A percentile compares a stretch with the other conserved stretches of the same genome.
Evolutionary conservation across 177 flowering plant genomes (phyloP).

Genomic region (Tripterygium wilfordii): DNA sequence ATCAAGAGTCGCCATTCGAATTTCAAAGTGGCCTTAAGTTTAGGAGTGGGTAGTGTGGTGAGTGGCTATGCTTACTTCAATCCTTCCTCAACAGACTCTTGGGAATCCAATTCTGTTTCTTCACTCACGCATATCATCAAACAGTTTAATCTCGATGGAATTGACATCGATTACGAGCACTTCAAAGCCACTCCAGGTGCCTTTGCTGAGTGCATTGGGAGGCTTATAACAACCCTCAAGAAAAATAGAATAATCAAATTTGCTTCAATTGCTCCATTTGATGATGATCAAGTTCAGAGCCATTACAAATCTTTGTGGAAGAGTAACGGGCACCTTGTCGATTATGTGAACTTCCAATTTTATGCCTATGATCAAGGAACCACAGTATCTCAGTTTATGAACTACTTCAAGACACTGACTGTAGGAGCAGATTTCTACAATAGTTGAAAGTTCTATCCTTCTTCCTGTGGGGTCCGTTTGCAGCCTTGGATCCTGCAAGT

Average conservation of each 20-base stretch:
- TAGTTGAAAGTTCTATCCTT: too few species aligned
- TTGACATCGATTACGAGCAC: slow-evolving; percentile 52
- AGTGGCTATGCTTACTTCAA: slow-evolving; percentile 28
- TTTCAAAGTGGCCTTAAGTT: slow-evolving; percentile 56
- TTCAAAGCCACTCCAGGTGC: slow-evolving; percentile 28
- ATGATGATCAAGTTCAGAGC: slow-evolving; percentile 34
- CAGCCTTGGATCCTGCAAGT: too few species aligned
- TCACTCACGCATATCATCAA: slow-evolving; percentile 42
- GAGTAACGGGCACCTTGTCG: slow-evolving; percentile 30
- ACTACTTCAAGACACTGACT: slow-evolving; percentile 22
- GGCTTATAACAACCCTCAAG: slow-evolving; percentile 32
- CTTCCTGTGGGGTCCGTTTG: too few species aligned
- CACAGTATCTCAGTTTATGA: slow-evolving; percentile 25
- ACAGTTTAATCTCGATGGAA: slow-evolving; percentile 35
- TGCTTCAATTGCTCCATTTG: slow-evolving; percentile 54
- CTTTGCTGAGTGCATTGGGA: slow-evolving; percentile 44
- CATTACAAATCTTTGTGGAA: slow-evolving; percentile 47
- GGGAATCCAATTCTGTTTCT: slow-evolving; percentile 49
- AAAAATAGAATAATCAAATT: slow-evolving; percentile 28
- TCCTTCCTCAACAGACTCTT: slow-evolving; percentile 35
- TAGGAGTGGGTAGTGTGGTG: slow-evolving; percentile 49
- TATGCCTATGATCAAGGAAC: slow-evolving; percentile 30
- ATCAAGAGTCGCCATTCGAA: slow-evolving; percentile 36
- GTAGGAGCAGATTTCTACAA: too few species aligned
- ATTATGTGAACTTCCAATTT: slow-evolving; percentile 48